Percentiles rank a stretch among this genome's conserved stretches.
phyloP scores from a whole-genome alignment of 257 asterid genomes.

The Perilla frutescens region DNA sequence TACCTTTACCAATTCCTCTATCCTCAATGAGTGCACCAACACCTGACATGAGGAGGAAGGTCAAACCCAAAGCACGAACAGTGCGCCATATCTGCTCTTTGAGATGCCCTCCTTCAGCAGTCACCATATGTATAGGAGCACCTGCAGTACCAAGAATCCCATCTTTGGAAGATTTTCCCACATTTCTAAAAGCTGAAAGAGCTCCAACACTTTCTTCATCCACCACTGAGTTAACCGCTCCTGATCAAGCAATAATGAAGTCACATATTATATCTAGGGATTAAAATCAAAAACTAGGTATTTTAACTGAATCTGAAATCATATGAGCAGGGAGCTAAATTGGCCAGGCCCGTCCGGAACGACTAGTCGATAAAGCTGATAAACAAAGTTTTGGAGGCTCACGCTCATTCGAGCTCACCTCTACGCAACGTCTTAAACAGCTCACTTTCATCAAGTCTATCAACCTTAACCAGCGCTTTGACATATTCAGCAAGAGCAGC shows the following conservation, averaged over 20 bases:
- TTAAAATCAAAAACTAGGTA: background rate
- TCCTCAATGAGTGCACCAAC: slow-evolving; percentile 87
- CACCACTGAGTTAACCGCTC: slow-evolving; percentile 51
- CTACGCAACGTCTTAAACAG: slow-evolving; percentile 73
- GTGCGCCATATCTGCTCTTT: slow-evolving; percentile 96
- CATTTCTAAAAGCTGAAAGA: slow-evolving; percentile 71
- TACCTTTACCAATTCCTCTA: slow-evolving; percentile 94
- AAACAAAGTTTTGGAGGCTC: background rate
- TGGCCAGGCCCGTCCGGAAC: background rate
- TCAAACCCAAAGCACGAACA: slow-evolving; percentile 76
- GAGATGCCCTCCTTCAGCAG: slow-evolving; percentile 78
- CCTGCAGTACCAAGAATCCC: slow-evolving; percentile 83
- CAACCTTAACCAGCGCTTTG: slow-evolving; percentile 84
- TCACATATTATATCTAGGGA: background rate
- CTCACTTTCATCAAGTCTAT: slow-evolving; percentile 83
- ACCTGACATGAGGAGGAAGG: slow-evolving; percentile 81
- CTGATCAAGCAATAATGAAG: slow-evolving; percentile 27
- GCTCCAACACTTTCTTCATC: slow-evolving; percentile 69
- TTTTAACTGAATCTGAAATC: background rate
- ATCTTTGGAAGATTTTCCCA: slow-evolving; percentile 70
- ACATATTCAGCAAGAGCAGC: slow-evolving; percentile 89
- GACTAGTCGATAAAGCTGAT: background rate
- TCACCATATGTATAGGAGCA: slow-evolving; percentile 93
- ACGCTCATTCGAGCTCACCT: slow-evolving; percentile 51
- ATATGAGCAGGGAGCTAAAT: background rate